phyloP scores from a whole-genome alignment of 2,329 filamentous ascomycete species.

The Xylariales sp. region DNA sequence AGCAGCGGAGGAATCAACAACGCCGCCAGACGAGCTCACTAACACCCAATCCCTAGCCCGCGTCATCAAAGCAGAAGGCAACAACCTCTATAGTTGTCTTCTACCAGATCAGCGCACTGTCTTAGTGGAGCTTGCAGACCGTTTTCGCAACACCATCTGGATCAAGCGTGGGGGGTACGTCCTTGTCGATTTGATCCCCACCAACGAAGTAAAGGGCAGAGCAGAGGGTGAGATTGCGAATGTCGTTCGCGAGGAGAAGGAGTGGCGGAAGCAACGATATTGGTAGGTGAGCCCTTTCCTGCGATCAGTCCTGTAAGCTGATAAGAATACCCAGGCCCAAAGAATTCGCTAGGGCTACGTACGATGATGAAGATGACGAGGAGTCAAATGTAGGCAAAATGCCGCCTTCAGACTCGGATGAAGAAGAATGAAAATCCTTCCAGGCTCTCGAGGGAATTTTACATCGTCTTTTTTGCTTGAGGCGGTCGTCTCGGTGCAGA shows the following conservation, averaged over 20 bases:
- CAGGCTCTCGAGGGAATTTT: not conserved
- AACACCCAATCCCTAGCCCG: slow-evolving; percentile 66
- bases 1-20: slow-evolving; percentile 66
- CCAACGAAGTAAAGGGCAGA: slow-evolving; percentile 67
- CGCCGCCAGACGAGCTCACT: slow-evolving; percentile 54
- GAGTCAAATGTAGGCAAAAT: slow-evolving; percentile 79
- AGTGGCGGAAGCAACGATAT: slow-evolving; percentile 83
- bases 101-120: slow-evolving; percentile 62
- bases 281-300: slow-evolving; percentile 56
- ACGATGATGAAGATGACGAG: slow-evolving; percentile 65
- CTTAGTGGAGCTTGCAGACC: slow-evolving; percentile 75
- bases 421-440: slow-evolving; percentile 40
- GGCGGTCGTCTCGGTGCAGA: slow-evolving; percentile 11
- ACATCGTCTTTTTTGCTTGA: slow-evolving; percentile 17
- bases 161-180: slow-evolving; percentile 87
- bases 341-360: slow-evolving; percentile 66
- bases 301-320: slow-evolving; percentile 10
- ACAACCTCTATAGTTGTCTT: slow-evolving; percentile 80
- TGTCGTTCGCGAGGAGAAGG: slow-evolving; percentile 84
- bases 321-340: slow-evolving; percentile 57
- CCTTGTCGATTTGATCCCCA: slow-evolving; percentile 64
- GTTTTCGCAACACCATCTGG: slow-evolving; percentile 90
- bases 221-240: slow-evolving; percentile 88
- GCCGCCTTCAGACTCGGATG: slow-evolving; percentile 77
- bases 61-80: slow-evolving; percentile 78